Evolutionary conservation across 345 rosid species (phyloP).

Genomic region (Camelina laxa): DNA sequence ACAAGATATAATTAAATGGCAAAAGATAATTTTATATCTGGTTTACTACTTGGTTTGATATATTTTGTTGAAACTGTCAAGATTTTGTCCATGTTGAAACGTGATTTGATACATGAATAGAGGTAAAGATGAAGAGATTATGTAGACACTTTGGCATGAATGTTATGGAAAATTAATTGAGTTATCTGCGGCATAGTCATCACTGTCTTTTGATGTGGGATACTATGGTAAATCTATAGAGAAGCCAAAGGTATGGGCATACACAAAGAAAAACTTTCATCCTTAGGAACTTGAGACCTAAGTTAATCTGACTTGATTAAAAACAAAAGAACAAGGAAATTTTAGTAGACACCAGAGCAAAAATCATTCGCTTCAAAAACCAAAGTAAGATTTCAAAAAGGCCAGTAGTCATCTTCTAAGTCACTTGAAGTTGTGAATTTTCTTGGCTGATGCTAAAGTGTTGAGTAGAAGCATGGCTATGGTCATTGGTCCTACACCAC

Average conservation of each 20-base stretch:
- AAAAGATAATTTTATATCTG: neutral
- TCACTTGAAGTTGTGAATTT: too few species aligned
- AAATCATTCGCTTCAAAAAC: too few species aligned
- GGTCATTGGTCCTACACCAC: too few species aligned
- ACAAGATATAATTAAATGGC: neutral
- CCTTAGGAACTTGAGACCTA: neutral
- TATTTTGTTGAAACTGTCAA: neutral
- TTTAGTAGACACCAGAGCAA: too few species aligned
- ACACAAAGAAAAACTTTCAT: neutral
- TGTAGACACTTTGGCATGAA: too few species aligned
- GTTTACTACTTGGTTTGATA: neutral
- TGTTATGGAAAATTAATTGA: conserved; percentile 44
- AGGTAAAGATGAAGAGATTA: too few species aligned
- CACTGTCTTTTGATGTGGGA: conserved; percentile 88
- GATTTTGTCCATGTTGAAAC: neutral
- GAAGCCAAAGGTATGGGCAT: conserved; percentile 74
- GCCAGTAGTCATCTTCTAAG: too few species aligned
- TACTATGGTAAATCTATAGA: conserved; percentile 81
- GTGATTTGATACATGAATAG: neutral
- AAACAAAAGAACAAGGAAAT: too few species aligned
- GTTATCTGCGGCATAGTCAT: conserved; percentile 86
- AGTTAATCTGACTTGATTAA: neutral
- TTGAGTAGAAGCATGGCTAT: too few species aligned
- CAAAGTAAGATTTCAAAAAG: too few species aligned
- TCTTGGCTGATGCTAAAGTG: too few species aligned